Conservation (phyloP, 371 early-diverging fungal genomes). For the Rhizopus sp. region DNA sequence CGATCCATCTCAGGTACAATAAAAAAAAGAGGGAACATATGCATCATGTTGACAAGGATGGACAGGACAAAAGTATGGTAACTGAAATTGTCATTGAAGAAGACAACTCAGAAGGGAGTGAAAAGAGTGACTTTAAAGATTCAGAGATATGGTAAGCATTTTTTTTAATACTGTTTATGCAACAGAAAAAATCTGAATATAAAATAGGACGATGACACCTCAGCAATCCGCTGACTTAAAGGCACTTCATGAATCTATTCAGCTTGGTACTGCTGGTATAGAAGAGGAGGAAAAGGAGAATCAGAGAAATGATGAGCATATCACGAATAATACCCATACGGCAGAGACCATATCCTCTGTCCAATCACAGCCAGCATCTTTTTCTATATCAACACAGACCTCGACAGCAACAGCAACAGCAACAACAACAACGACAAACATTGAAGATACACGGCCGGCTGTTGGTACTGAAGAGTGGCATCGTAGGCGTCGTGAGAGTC, state of each 20-base stretch:
- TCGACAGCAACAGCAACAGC: constrained; percentile 5
- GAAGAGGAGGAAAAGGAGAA: background rate
- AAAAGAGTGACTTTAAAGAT: background rate
- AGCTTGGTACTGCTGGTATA: constrained; percentile 4
- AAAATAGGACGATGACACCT: constrained; percentile 14
- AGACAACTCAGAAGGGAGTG: constrained; percentile 4
- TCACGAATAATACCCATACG: too few species aligned
- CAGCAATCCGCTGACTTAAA: constrained; percentile 23
- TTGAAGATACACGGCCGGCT: constrained; percentile 44
- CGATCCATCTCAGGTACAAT: too few species aligned
- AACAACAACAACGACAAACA: constrained; percentile 3
- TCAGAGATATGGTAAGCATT: constrained; percentile 2
- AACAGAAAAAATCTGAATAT: background rate
- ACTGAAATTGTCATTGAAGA: background rate
- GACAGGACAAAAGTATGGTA: too few species aligned
- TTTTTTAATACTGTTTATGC: constrained; percentile 3
- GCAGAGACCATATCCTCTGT: too few species aligned
- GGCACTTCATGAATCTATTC: constrained; percentile 26
- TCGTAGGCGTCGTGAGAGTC: constrained; percentile 78
- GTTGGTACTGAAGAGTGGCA: constrained; percentile 85
- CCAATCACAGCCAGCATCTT: background rate
- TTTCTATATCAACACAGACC: background rate
- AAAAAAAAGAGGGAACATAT: too few species aligned
- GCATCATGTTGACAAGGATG: too few species aligned
- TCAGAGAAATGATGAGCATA: background rate